These are phyloP conservation scores for Ogataea zsoltii DNA, from an alignment of 805 yeast species.

Conservation along the genomic window DNA sequence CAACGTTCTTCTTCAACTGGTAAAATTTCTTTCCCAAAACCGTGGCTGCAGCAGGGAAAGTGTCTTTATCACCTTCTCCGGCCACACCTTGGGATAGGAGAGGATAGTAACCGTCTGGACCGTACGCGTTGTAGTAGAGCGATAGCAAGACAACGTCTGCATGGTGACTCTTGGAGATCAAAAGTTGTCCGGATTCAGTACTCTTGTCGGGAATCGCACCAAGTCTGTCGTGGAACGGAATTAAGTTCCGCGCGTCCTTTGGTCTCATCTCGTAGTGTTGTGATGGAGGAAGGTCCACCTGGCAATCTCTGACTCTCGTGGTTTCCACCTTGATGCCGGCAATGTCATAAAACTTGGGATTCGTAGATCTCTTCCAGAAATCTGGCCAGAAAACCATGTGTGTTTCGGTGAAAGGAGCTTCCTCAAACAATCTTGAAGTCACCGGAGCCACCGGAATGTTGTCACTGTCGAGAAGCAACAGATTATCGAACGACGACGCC, in stretches of 20 bases:
- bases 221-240: slow-evolving; percentile 58
- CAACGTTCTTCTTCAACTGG: slow-evolving; percentile 53
- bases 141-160: slow-evolving; percentile 55
- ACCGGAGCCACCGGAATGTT: slow-evolving; percentile 48
- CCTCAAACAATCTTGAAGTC: slow-evolving; percentile 52
- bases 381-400: slow-evolving; percentile 67
- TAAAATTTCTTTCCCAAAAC: slow-evolving; percentile 49
- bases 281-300: slow-evolving; percentile 24
- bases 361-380: slow-evolving; percentile 65
- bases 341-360: slow-evolving; percentile 58
- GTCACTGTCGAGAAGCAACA: slow-evolving; percentile 47
- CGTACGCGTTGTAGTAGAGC: slow-evolving; percentile 59
- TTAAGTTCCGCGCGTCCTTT: slow-evolving; percentile 20
- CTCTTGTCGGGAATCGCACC: slow-evolving; percentile 64
- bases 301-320: slow-evolving; percentile 37
- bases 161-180: slow-evolving; percentile 57
- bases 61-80: slow-evolving; percentile 86
- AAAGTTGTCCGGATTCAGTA: slow-evolving; percentile 64
- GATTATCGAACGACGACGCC: slow-evolving; percentile 49
- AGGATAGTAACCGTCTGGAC: slow-evolving; percentile 59
- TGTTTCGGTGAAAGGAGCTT: slow-evolving; percentile 43
- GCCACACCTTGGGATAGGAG: slow-evolving; percentile 58
- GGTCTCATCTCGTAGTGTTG: slow-evolving; percentile 18
- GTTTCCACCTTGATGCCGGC: slow-evolving; percentile 42
- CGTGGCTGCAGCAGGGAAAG: slow-evolving; percentile 69